Percentiles rank a stretch among this genome's conserved stretches.
These are phyloP conservation scores for Capsicum baccatum DNA, from an alignment of 257 asterid species.

Conservation along the genomic window DNA sequence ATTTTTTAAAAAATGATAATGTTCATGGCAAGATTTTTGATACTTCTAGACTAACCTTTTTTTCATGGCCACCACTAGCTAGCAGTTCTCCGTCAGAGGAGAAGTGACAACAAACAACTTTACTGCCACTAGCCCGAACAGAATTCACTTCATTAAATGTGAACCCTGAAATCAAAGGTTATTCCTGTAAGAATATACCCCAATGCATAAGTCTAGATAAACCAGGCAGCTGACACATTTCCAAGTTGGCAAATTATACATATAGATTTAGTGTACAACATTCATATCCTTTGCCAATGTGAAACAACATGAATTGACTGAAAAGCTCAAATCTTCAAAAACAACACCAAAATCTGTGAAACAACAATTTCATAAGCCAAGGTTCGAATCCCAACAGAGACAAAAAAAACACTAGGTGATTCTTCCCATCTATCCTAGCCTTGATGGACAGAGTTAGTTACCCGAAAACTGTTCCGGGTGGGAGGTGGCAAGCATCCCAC, in stretches of 20 bases:
- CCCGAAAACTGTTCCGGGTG: no score
- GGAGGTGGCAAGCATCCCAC: no score
- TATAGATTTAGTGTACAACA: background rate
- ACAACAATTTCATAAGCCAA: background rate
- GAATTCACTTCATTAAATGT: slow-evolving; percentile 72
- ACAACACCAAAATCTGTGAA: background rate
- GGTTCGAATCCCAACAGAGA: no score
- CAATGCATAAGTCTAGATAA: background rate
- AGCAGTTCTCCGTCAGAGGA: slow-evolving; percentile 96
- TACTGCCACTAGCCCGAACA: slow-evolving; percentile 76
- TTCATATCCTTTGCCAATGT: background rate
- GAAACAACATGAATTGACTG: background rate
- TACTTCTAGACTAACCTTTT: slow-evolving; percentile 57
- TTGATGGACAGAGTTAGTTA: no score
- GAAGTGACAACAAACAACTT: slow-evolving; percentile 94
- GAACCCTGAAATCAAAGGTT: slow-evolving; percentile 58
- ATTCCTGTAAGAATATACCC: slow-evolving; percentile 33
- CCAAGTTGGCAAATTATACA: background rate
- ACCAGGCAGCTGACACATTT: background rate
- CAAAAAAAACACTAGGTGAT: no score
- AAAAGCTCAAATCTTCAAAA: background rate
- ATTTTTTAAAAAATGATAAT: no score
- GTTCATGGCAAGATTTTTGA: background rate
- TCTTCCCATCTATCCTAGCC: no score
- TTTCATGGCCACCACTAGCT: slow-evolving; percentile 98